A percentile compares a stretch with the other conserved stretches of the same genome.
These are phyloP conservation scores for Diplosphaera chodatii DNA, from an alignment of 139 green algal genomes.

Conservation along the genomic window DNA sequence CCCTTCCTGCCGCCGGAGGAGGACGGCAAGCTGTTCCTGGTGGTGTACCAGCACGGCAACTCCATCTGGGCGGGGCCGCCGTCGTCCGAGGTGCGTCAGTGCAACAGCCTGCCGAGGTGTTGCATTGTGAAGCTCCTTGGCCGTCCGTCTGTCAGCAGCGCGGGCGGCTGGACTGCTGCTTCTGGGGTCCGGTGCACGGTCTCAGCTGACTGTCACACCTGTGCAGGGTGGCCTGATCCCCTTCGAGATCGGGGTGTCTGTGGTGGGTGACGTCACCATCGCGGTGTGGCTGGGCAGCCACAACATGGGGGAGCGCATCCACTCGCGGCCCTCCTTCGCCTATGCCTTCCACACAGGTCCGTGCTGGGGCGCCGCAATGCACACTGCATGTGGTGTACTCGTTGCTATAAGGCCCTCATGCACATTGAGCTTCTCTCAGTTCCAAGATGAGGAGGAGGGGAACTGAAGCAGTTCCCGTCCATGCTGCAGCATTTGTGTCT, in stretches of 20 bases:
- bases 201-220: too few species aligned
- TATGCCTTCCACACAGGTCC: slow-evolving; percentile 29
- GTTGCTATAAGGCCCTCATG: too few species aligned
- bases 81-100: slow-evolving; percentile 8
- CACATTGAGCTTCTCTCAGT: too few species aligned
- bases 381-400: too few species aligned
- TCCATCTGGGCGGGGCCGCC: slow-evolving; percentile 18
- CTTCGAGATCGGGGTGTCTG: slow-evolving; percentile 14
- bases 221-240: slow-evolving; percentile 22
- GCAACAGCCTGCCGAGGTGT: too few species aligned
- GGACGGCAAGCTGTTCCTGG: slow-evolving; percentile 17
- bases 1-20: slow-evolving; percentile 11
- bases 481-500: background rate
- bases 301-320: slow-evolving; percentile 20
- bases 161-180: too few species aligned
- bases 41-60: slow-evolving; percentile 23
- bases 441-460: too few species aligned
- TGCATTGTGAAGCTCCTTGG: too few species aligned
- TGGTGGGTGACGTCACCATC: slow-evolving; percentile 22
- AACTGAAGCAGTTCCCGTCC: too few species aligned
- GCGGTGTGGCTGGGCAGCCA: slow-evolving; percentile 25
- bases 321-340: slow-evolving; percentile 10
- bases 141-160: too few species aligned
- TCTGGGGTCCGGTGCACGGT: too few species aligned
- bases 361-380: too few species aligned